Base-by-base conservation (phyloP, 352 stramenopile species). In the Pythium oligandrum region DNA sequence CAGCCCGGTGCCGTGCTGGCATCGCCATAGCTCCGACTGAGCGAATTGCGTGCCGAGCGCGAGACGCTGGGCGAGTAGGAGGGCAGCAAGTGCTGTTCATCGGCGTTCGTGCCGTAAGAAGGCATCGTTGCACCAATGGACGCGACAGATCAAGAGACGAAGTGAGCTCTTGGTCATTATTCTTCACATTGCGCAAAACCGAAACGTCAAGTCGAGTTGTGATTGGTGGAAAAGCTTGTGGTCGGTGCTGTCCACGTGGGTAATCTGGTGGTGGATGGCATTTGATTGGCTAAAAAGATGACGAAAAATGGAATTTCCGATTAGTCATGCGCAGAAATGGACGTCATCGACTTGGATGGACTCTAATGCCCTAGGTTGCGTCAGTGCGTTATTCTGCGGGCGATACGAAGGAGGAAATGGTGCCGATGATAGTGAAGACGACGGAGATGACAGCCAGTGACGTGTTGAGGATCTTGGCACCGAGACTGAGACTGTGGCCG, bases 361-460 rank as follows among this genome's bases (percentile, higher is more conserved):
- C 12, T 42, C 7, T 42, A 8, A 12, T 42, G 38, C 7, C 12
- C 38, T 12, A 42, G 38, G 38, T 12, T 8, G 12, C 7, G 7
- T 42, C 38, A 12, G 12, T 8, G 38, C 38, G 12, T 44, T 78
- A 87, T 30, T 88, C 71, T 33, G 78, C 72, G 1, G 81, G 78
- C 11, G 81, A 87, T 26, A 88, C 51, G 63, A 90, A 94, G 34
- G 85, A 90, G 35, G 80, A 81, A 53, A 90, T 63, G 6, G 83
- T 93, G 43, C 83, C 83, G 34, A 91, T 62, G 51, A 88, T 64
- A 35, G 82, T 77, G n/a, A 93, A 76, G 11, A 88, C 52, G 39
- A 89, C 67, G 39, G 83, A 80, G 32, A 91, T 58, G 35, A 58
- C 73, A 4, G 74, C 75, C 44, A 95, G 59, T 50, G 56, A 55